Conservation (phyloP, 805 yeast genomes). For the Lachancea sp. region DNA sequence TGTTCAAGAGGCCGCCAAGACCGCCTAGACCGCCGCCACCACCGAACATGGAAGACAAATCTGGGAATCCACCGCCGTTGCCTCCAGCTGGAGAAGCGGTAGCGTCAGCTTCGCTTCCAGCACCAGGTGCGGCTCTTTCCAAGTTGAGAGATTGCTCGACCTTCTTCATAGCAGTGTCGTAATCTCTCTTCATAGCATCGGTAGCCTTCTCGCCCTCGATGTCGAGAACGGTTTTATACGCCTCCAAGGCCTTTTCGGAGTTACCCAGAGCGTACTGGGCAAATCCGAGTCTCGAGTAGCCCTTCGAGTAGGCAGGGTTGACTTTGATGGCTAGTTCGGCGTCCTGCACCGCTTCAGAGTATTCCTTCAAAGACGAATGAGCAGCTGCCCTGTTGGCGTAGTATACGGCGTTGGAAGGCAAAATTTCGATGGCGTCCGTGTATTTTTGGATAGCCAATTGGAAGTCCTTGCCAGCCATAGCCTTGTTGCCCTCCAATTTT, state of each 20-base stretch:
- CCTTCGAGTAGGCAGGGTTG: conserved; percentile 81
- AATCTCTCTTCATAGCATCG: conserved; percentile 88
- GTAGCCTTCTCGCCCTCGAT: conserved; percentile 80
- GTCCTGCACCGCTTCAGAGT: conserved; percentile 72
- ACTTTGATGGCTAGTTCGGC: conserved; percentile 74
- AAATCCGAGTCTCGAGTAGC: conserved; percentile 89
- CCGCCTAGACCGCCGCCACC: conserved; percentile 62
- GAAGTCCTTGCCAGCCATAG: conserved; percentile 73
- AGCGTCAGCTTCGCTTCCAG: conserved; percentile 21
- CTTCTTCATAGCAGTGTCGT: conserved; percentile 85
- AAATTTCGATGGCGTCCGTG: conserved; percentile 67
- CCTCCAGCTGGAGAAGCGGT: conserved; percentile 25
- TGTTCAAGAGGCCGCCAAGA: conserved; percentile 65
- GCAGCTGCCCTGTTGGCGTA: conserved; percentile 97
- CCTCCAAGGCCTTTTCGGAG: conserved; percentile 80
- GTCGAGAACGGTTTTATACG: conserved; percentile 81
- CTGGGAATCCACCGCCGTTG: conserved; percentile 58
- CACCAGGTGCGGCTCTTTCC: conserved; percentile 24
- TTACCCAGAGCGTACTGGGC: conserved; percentile 95
- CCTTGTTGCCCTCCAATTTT: conserved; percentile 83
- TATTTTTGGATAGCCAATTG: conserved; percentile 68
- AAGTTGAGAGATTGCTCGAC: conserved; percentile 65
- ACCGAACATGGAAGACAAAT: conserved; percentile 59
- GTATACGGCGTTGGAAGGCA: conserved; percentile 73
- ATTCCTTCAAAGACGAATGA: conserved; percentile 68